Evolutionary conservation across 495 filamentous ascomycete genomes (phyloP).

Genomic region (Clavariopsis aquatica): DNA sequence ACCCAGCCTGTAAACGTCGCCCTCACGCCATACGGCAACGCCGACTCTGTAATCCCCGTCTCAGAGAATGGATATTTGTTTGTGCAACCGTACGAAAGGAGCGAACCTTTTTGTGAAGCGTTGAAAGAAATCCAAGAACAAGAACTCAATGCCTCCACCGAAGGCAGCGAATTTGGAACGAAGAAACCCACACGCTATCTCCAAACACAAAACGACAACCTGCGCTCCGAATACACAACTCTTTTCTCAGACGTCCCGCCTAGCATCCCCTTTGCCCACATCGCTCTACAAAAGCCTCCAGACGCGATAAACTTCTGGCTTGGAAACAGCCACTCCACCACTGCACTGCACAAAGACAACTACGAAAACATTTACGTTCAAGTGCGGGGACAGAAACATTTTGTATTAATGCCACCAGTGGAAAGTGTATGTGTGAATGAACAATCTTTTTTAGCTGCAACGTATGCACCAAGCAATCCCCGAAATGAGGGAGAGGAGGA

Average conservation of each 20-base stretch:
- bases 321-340: slow-evolving; percentile 63
- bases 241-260: slow-evolving; percentile 58
- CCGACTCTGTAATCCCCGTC: slow-evolving; percentile 57
- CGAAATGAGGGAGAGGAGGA: slow-evolving; percentile 21
- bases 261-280: slow-evolving; percentile 65
- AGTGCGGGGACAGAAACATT: slow-evolving; percentile 66
- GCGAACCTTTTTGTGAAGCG: slow-evolving; percentile 45
- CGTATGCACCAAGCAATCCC: slow-evolving; percentile 48
- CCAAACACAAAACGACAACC: slow-evolving; percentile 72
- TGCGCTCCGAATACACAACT: slow-evolving; percentile 63
- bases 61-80: slow-evolving; percentile 50
- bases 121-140: slow-evolving; percentile 38
- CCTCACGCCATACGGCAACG: slow-evolving; percentile 65
- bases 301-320: slow-evolving; percentile 83
- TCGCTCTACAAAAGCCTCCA: slow-evolving; percentile 60
- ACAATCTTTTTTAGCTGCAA: slow-evolving; percentile 50
- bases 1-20: slow-evolving; percentile 64
- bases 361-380: slow-evolving; percentile 83
- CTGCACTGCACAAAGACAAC: slow-evolving; percentile 73
- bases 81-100: slow-evolving; percentile 49
- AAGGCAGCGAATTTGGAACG: too few relatives aligned
- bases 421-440: slow-evolving; percentile 66
- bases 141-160: too few relatives aligned
- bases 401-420: slow-evolving; percentile 66
- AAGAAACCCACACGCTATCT: slow-evolving; percentile 46